These are phyloP conservation scores for Paraphaeosphaeria minitans DNA, from an alignment of 2,329 filamentous ascomycete genomes.

Conservation along the genomic window DNA sequence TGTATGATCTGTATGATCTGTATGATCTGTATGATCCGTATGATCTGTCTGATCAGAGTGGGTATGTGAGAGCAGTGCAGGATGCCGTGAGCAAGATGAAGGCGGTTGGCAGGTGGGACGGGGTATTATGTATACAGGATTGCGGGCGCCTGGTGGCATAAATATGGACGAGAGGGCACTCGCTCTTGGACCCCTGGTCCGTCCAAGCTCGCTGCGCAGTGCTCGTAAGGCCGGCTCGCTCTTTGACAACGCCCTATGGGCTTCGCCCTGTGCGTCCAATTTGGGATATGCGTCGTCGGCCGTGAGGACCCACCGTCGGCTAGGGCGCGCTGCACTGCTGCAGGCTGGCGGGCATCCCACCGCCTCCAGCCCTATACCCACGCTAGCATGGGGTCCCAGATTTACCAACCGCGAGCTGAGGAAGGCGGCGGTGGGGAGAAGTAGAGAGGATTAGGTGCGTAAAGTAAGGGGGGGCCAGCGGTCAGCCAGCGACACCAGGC, in stretches of 20 bases:
- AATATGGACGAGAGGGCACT: constrained; percentile 26
- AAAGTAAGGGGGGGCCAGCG: constrained; percentile 15
- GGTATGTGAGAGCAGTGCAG: constrained; percentile 33
- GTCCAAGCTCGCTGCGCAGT: constrained; percentile 16
- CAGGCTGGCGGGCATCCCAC: constrained; percentile 16
- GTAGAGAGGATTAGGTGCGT: constrained; percentile 9
- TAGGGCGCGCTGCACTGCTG: constrained; percentile 19
- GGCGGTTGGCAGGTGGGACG: constrained; percentile 8
- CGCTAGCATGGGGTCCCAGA: constrained; percentile 8
- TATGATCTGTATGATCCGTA: too few relatives aligned
- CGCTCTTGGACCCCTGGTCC: constrained; percentile 6
- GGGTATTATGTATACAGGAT: constrained; percentile 9
- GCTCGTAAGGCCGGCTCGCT: constrained; percentile 11
- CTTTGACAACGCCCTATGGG: constrained; percentile 9
- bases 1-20: too few relatives aligned
- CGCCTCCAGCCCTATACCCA: constrained; percentile 11
- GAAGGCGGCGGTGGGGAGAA: not conserved
- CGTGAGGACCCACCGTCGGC: constrained; percentile 4
- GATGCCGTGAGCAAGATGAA: not conserved
- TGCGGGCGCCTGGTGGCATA: constrained; percentile 22
- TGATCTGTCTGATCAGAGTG: constrained; percentile 18
- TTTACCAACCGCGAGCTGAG: constrained; percentile 11
- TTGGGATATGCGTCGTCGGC: constrained; percentile 6
- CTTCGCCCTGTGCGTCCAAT: constrained; percentile 9
- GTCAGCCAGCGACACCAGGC: constrained; percentile 20